Base-by-base conservation (phyloP, 2,329 filamentous ascomycete genomes). In the Fusarium abutilonis region DNA sequence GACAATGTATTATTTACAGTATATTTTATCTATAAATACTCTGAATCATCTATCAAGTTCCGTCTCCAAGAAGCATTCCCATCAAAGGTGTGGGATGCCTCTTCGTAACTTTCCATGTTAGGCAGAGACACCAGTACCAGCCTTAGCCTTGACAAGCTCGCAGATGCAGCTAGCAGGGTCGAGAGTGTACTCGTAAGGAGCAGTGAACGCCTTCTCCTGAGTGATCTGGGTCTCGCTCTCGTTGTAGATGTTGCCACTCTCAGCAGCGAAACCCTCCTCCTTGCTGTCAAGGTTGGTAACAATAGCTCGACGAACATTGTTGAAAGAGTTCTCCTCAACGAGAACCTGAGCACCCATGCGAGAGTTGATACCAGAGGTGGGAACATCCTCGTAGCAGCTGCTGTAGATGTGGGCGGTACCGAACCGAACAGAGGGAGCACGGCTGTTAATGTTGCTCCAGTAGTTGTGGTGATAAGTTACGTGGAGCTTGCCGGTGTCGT, bases 391-490 rank as follows among this genome's bases (percentile, higher is more conserved):
- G 72, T 79, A 83, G 72, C 80, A 82, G 69, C 76, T 80, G 78
- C 85, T 87, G 60, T 69, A 85, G 66, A 87, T 72, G 69, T 87
- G 85, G 3, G 79, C 84, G 14, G 81, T 84, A n/a, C 85, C 85
- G 73, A 87, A 87, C 60, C 84, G 82, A 71, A 86, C 73, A 10
- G 67, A 72, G 10, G 64, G 69, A 3, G 60, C 77, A 78, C 7
- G 85, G 83, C 4, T 76, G 77, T 86, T 85, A 69, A 86, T 75
- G 74, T 86, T 86, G 56, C 72, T 66, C 77, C 78, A 70, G 77
- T 83, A 80, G 78, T 86, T 86, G 75, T 85, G 81, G 73, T 77
- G 76, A 71, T 82, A 85, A 32, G 85, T 87, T 46, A 87, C 77
- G 65, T 76, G 81, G 23, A 87, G 76, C 65, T 84, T 78, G 56